Percentiles rank a stretch among this genome's conserved stretches.
Evolutionary conservation across 441 rosid genomes (phyloP).

Genomic region (Gossypium laxum): DNA sequence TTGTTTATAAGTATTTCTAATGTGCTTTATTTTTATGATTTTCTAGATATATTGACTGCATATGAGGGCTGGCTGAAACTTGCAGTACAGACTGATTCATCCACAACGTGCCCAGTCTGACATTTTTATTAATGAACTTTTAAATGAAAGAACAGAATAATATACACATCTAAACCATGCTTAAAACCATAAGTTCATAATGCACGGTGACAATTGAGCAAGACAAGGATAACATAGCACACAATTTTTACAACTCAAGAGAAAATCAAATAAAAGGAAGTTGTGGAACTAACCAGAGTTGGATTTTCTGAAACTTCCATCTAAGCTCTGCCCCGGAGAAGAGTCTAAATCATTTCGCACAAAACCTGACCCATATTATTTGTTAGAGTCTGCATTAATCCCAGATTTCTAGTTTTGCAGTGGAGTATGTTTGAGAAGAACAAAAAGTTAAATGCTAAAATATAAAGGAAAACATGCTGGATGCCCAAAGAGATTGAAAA

Average conservation of each 20-base stretch:
- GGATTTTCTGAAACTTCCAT: constrained; percentile 47
- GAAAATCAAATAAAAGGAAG: neutral
- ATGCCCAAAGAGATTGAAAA: neutral
- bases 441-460: neutral
- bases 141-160: neutral
- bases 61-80: neutral
- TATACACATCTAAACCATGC: neutral
- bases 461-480: constrained; percentile 1
- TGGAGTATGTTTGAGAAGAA: neutral
- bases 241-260: neutral
- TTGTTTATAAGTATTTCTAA: neutral
- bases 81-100: neutral
- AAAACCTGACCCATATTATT: constrained; percentile 27
- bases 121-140: neutral
- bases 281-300: constrained; percentile 42
- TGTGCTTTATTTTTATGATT: neutral
- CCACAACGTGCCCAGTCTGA: neutral
- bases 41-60: neutral
- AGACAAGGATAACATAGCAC: neutral
- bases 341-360: constrained; percentile 29
- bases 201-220: neutral
- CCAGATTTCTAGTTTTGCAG: neutral
- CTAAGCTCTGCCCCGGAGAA: constrained; percentile 38
- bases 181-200: neutral
- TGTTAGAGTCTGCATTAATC: constrained; percentile 2